Base-by-base conservation (phyloP, 2,329 filamentous ascomycete genomes). In the Aspergillus piperis region DNA sequence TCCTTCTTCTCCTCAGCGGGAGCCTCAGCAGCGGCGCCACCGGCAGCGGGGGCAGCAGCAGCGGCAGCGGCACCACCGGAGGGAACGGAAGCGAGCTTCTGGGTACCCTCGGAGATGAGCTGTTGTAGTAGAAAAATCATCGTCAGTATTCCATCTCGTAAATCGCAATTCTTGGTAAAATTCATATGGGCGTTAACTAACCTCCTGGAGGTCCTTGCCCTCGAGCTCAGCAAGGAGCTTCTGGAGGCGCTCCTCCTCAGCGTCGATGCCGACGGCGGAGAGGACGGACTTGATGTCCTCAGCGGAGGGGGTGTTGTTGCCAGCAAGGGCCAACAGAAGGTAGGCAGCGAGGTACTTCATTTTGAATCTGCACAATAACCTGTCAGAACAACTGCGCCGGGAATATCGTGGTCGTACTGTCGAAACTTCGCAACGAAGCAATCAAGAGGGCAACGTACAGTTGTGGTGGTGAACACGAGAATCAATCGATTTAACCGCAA, bases 331-430 rank as follows among this genome's bases (percentile, higher is more conserved):
- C 82, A 98, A 91, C 79, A 99, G 94, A 78, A 99, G 92, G 88
- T 96, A 98, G 80, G 95, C 94, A 80, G 95, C 95, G 85, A 99
- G 90, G 85, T 98, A 90, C 93, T 99, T 98, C 95, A 99, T 98
- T 92, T 89, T 96, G 80, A 77, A 73, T 71, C 66, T 64, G 52
- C 39, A 59, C 23, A 25, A 27, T 15, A 32, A 42, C 11, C 7
- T 6, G 25, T 53, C 19, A 25, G 50, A 13, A 42, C 11, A 13
- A 32, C 17, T 27, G 8, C 52, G 39, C n/a, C 17, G 55, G 25
- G 41, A 59, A 60, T 25, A 54, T 8, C 21, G 50, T 13, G 32
- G 32, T 36, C 32, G 32, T 5, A 13, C 32, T 36, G 32, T 36
- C 11, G 62, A 57, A 58, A 58, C 57, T 54, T 13, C 48, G 55